Conservation (phyloP, 2,329 filamentous ascomycete genomes). For the Clarireedia monteithiana region DNA sequence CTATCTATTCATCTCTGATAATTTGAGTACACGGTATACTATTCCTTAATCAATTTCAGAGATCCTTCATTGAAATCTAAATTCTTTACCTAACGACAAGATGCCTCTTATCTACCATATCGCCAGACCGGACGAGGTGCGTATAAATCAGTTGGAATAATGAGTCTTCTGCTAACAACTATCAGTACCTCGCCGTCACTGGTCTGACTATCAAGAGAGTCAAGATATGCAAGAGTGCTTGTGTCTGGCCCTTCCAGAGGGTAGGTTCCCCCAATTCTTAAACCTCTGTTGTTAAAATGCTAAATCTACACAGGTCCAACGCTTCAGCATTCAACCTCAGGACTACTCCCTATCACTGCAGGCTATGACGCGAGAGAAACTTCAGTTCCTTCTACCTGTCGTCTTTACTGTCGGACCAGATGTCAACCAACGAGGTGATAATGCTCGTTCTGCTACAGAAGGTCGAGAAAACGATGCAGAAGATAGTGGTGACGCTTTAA, state of each 20-base stretch:
- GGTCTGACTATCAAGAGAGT: constrained; percentile 69
- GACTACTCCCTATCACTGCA: constrained; percentile 78
- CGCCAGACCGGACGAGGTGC: constrained; percentile 1
- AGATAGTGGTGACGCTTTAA: constrained; percentile 54
- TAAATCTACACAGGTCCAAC: constrained; percentile 20
- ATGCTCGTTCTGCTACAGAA: constrained; percentile 14
- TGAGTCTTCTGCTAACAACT: constrained; percentile 54
- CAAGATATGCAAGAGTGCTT: constrained; percentile 70
- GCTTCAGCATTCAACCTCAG: constrained; percentile 57
- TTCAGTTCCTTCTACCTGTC: constrained; percentile 73
- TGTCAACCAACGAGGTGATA: constrained; percentile 47
- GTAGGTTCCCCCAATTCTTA: constrained; percentile 26
- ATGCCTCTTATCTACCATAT: neutral
- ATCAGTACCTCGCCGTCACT: constrained; percentile 83
- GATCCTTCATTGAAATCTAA: neutral
- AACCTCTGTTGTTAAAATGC: neutral
- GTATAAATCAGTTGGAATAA: no score
- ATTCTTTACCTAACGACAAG: neutral
- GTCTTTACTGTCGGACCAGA: constrained; percentile 83
- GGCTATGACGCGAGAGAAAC: constrained; percentile 84
- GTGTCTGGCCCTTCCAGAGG: constrained; percentile 64
- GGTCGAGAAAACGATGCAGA: constrained; percentile 28
- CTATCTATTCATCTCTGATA: no score
- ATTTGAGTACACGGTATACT: no score
- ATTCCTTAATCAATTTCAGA: neutral